Evolutionary conservation across 2,329 filamentous ascomycete genomes (phyloP).

Genomic region (Decorospora gaudefroyi): DNA sequence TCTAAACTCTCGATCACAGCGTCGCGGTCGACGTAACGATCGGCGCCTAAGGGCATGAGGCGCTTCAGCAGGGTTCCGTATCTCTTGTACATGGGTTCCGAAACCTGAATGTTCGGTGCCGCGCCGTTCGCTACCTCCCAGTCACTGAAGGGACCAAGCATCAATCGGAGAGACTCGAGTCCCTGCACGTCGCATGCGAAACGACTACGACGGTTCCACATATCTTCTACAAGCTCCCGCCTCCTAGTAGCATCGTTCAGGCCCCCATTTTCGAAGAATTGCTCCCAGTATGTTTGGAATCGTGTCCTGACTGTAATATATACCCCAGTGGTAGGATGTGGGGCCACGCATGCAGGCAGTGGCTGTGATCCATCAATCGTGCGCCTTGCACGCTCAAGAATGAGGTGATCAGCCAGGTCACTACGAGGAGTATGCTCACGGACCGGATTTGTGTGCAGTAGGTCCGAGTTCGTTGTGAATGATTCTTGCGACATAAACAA

Average conservation of each 20-base stretch:
- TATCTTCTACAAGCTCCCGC: not conserved
- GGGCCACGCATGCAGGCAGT: not conserved
- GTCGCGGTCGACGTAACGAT: not conserved
- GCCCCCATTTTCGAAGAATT: not conserved
- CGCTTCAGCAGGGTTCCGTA: not conserved
- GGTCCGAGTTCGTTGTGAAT: no score
- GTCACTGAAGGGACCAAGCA: not conserved
- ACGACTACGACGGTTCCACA: not conserved
- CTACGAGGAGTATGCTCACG: no score
- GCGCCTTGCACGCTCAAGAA: not conserved
- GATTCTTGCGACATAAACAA: no score
- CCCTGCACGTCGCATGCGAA: not conserved
- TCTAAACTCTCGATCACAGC: not conserved
- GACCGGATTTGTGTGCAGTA: no score
- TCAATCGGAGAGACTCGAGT: not conserved
- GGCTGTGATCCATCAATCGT: not conserved
- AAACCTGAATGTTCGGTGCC: no score
- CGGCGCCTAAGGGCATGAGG: not conserved
- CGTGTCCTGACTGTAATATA: not conserved
- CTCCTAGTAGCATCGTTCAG: not conserved
- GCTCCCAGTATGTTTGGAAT: not conserved
- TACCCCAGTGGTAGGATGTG: not conserved
- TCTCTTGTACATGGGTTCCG: not conserved
- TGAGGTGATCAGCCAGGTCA: not conserved
- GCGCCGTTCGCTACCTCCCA: not conserved